These are phyloP conservation scores for Ophiostoma himal-ulmi DNA, from an alignment of 2,329 filamentous ascomycete genomes.

Conservation along the genomic window DNA sequence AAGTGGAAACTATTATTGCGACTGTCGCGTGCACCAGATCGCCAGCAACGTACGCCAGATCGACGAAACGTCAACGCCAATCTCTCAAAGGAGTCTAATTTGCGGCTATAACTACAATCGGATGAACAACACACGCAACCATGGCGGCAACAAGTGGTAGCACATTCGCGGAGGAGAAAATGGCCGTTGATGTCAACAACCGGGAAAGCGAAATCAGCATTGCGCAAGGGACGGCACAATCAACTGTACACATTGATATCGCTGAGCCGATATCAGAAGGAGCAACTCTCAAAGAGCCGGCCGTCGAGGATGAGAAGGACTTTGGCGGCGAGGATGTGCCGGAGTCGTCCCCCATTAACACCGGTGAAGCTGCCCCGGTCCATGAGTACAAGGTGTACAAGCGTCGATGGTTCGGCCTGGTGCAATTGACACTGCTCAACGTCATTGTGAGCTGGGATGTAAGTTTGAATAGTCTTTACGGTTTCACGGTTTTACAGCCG, in stretches of 20 bases:
- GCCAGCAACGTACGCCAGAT: neutral
- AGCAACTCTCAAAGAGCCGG: neutral
- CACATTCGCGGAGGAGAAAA: neutral
- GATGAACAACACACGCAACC: neutral
- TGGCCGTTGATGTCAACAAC: neutral
- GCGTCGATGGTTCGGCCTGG: constrained; percentile 80
- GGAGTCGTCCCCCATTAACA: neutral
- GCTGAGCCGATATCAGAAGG: constrained; percentile 16
- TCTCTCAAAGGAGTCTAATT: neutral
- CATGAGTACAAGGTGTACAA: constrained; percentile 55
- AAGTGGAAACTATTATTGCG: neutral
- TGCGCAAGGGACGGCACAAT: constrained; percentile 1
- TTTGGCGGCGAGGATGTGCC: neutral
- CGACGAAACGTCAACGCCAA: neutral
- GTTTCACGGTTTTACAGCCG: neutral
- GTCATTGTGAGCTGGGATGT: constrained; percentile 94
- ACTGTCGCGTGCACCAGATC: neutral
- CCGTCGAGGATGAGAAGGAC: neutral
- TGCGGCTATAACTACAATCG: neutral
- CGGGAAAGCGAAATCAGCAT: constrained; percentile 13
- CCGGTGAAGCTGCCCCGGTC: neutral
- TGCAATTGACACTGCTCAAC: constrained; percentile 80
- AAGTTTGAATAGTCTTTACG: constrained; percentile 36
- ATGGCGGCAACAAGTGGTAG: neutral
- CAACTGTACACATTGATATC: constrained; percentile 14